Evolutionary conservation across 768 basidiomycete genomes (phyloP), one percentile per base, ranked within the genome.

Genomic region (Lanmaoa pseudosensibilis): DNA sequence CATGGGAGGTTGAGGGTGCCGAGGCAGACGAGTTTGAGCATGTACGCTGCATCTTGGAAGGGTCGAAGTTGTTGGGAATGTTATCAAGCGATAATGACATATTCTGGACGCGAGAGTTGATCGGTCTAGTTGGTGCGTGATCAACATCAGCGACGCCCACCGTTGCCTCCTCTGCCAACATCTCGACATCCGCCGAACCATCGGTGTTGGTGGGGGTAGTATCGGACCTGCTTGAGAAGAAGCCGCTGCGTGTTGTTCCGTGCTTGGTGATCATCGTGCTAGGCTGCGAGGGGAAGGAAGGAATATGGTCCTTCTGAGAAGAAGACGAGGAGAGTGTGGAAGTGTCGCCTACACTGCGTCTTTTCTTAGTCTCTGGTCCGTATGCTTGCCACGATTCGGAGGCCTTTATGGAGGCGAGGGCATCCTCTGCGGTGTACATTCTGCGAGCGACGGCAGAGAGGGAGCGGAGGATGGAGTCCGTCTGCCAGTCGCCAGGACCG

Each of bases 401-500:
- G 9, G 73, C 76, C 58, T 76, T 76, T 48, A 81, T 74, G 18
- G 74, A 65, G 21, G 68, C 64, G 12, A 82, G 65, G 2, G 70
- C 62, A 10, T 80, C 78, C 60, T 85, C 86, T 15, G 85, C 84
- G 30, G 74, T 73, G 65, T 78, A 77, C 79, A 85, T 81, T 61
- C 85, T 75, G 38, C 76, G 73, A 3, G 80, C 80, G 49, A 86
- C 72, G 32, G 73, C 75, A 27, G 74, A 70, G 59, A 86, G 74
- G 15, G 79, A 80, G 53, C 79, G 78, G 34, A 82, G 69, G 63
- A 86, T 83, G 59, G 76, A 74, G 52, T 85, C 82, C 21, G 81
- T 85, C 62, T 84, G 80, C 80, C 78, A 82, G 70, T 83, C 78
- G 50, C 73, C 56, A 6, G 82, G 82, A 1, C 85, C 85, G 65